Base-by-base conservation (phyloP, 306 rosid genomes). In the Coriaria nepalensis region DNA sequence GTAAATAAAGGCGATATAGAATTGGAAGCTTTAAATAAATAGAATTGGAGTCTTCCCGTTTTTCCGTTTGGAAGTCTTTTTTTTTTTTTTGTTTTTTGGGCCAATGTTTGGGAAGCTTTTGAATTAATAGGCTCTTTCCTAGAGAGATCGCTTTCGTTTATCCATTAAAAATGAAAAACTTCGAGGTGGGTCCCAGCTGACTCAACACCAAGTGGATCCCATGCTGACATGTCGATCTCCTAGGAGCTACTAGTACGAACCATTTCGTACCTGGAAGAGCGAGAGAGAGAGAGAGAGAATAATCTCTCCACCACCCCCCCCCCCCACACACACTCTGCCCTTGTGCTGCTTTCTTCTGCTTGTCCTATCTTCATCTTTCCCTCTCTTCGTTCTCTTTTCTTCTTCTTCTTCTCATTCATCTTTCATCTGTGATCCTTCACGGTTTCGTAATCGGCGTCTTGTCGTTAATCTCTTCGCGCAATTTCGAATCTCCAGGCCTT, bases 391-490 rank as follows among this genome's bases (percentile, higher is more conserved):
- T 65, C 41, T 69, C 38, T 50, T 35, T 13, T 8, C 4, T 48
- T 5, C 6, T 9, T 5, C 4, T 8, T 40, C 11, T 7, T 35
- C 52, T n/a, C 20, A 11, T 38, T 20, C 77, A 49, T 49, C 60
- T 62, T 68, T 73, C 60, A 56, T 81, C 79, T 60, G 68, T 66
- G 84, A 79, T 42, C 46, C 44, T 40, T 11, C 35, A n/a, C 33
- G 15, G 37, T 20, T 10, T 12, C 11, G 15, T 34, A 11, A 10
- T 33, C 33, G 37, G 38, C 39, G 43, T 10, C 12, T 40, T 47
- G 40, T 43, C 9, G 13, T 7, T 0, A 6, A 1, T 43, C 9
- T 11, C 46, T 43, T 11, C 2, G 46, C 46, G 46, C 2, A 14
- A 3, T 14, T 43, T 43, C 6, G 29, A 4, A 10, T 38, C 4